Conservation (phyloP, 1,139 yeast species). For the Candida frijolesensis region DNA sequence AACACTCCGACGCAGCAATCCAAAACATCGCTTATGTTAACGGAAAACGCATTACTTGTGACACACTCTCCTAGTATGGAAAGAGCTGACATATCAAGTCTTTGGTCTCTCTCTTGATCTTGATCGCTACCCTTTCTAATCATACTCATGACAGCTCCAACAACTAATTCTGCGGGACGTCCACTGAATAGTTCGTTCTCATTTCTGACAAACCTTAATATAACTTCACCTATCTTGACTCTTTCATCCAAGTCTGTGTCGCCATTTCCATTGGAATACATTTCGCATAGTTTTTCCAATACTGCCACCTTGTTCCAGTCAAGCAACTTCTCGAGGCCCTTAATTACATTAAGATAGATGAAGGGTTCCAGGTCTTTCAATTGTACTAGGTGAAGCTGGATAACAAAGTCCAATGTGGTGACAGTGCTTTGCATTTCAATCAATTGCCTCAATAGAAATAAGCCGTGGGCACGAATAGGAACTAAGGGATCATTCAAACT, state of each 20-base stretch:
- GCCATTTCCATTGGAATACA: constrained; percentile 39
- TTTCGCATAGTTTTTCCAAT: constrained; percentile 37
- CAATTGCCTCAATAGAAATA: constrained; percentile 63
- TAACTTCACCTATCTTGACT: constrained; percentile 78
- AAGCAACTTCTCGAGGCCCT: constrained; percentile 67
- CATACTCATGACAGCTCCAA: constrained; percentile 36
- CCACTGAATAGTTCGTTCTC: constrained; percentile 53
- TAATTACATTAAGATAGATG: constrained; percentile 80
- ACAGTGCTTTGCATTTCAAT: constrained; percentile 52
- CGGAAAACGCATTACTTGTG: constrained; percentile 56
- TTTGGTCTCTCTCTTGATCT: constrained; percentile 45
- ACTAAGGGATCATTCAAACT: constrained; percentile 76
- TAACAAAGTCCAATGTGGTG: constrained; percentile 54
- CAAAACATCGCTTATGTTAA: constrained; percentile 54
- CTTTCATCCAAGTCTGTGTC: constrained; percentile 58
- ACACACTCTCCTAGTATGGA: constrained; percentile 75
- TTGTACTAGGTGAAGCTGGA: constrained; percentile 64
- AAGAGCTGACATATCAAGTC: constrained; percentile 82
- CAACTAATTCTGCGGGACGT: constrained; percentile 27
- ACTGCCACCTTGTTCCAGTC: constrained; percentile 44
- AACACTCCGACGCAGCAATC: constrained; percentile 81
- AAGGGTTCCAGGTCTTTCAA: constrained; percentile 83
- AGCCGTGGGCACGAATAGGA: constrained; percentile 87
- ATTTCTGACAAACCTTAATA: constrained; percentile 58
- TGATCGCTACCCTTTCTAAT: constrained; percentile 35